These are phyloP conservation scores for Alternaria brassicae DNA, from an alignment of 2,329 filamentous ascomycete genomes.

Conservation along the genomic window DNA sequence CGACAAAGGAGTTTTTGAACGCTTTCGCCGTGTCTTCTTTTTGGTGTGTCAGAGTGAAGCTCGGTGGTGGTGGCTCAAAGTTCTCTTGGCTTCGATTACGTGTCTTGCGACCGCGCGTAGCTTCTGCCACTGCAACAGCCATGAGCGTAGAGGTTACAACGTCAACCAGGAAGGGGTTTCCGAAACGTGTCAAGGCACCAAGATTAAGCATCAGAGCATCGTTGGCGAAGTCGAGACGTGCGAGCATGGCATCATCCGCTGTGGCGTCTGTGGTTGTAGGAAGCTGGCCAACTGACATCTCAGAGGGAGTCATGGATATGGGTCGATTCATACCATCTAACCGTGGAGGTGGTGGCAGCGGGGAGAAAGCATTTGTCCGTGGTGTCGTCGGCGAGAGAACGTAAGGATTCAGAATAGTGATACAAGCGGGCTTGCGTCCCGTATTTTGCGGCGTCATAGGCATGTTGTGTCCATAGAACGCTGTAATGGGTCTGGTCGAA, in stretches of 20 bases:
- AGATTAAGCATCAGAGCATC: slow-evolving; percentile 55
- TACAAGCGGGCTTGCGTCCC: slow-evolving; percentile 39
- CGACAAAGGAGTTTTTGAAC: slow-evolving; percentile 41
- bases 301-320: slow-evolving; percentile 42
- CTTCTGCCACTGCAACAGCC: slow-evolving; percentile 56
- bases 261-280: slow-evolving; percentile 47
- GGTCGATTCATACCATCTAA: slow-evolving; percentile 33
- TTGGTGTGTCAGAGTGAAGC: slow-evolving; percentile 28
- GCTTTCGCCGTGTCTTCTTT: slow-evolving; percentile 38
- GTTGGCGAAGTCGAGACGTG: slow-evolving; percentile 54
- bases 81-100: slow-evolving; percentile 30
- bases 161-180: slow-evolving; percentile 57
- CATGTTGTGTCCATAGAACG: slow-evolving; percentile 50
- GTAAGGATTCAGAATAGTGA: slow-evolving; percentile 50
- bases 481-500: slow-evolving; percentile 48
- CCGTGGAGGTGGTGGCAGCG: slow-evolving; percentile 40
- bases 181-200: slow-evolving; percentile 52
- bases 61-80: slow-evolving; percentile 45
- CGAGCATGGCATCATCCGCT: slow-evolving; percentile 50
- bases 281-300: slow-evolving; percentile 43
- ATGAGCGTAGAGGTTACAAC: slow-evolving; percentile 53
- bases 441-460: slow-evolving; percentile 46
- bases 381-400: slow-evolving; percentile 47
- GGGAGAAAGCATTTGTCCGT: slow-evolving; percentile 40
- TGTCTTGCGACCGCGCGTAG: slow-evolving; percentile 39